A percentile compares a stretch with the other conserved stretches of the same genome.
These are phyloP conservation scores for Babesia sp. DNA, from an alignment of 169 alveolate genomes.

Conservation along the genomic window DNA sequence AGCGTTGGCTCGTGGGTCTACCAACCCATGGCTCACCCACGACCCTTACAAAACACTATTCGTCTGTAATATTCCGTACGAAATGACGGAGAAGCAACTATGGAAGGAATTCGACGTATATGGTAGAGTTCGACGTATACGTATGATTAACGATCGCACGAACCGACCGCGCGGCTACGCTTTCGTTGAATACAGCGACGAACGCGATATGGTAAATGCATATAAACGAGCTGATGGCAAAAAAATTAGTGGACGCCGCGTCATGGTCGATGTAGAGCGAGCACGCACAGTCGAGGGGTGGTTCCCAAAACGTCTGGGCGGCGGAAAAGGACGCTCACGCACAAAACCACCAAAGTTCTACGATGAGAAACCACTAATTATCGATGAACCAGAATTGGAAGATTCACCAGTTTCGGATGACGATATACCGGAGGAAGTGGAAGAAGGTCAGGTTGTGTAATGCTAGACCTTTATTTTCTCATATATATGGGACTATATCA, in stretches of 20 bases:
- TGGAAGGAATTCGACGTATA: conserved; percentile 89
- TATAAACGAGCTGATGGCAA: conserved; percentile 90
- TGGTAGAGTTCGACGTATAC: conserved; percentile 88
- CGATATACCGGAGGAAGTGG: background rate
- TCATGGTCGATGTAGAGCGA: conserved; percentile 93
- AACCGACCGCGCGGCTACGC: conserved; percentile 95
- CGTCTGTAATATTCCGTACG: conserved; percentile 88
- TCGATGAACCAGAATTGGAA: background rate
- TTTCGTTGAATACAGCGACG: conserved; percentile 92
- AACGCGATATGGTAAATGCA: conserved; percentile 86
- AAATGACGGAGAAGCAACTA: conserved; percentile 89
- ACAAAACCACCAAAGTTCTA: conserved; percentile 66
- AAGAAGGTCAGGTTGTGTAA: conserved; percentile 18
- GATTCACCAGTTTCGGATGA: background rate
- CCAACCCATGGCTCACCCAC: conserved; percentile 70
- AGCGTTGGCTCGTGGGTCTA: conserved; percentile 58
- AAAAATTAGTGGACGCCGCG: conserved; percentile 90
- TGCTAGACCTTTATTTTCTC: too few species aligned
- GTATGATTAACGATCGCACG: conserved; percentile 82
- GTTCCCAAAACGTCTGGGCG: conserved; percentile 94
- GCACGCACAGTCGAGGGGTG: conserved; percentile 93
- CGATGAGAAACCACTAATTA: conserved; percentile 58
- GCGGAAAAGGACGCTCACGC: conserved; percentile 91
- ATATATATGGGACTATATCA: too few species aligned
- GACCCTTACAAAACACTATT: conserved; percentile 94